Conservation (phyloP, 2,329 filamentous ascomycete species). For the Rhinocladiella similis region DNA sequence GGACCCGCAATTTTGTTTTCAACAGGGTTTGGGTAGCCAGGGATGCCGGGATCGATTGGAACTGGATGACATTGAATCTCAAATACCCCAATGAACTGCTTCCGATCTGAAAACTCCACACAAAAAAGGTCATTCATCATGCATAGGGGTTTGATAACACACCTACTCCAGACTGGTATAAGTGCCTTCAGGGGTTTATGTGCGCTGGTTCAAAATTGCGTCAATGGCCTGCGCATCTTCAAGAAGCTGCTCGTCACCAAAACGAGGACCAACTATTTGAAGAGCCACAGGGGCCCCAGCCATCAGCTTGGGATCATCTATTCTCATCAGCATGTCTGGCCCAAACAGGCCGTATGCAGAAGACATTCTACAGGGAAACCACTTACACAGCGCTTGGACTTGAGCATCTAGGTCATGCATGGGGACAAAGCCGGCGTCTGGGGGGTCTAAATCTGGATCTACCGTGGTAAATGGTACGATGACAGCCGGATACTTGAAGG, state of each 20-base stretch:
- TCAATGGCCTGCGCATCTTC: conserved; percentile 35
- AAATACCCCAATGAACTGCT: conserved; percentile 34
- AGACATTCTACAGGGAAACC: neutral
- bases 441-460: conserved; percentile 33
- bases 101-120: conserved; percentile 29
- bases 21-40: conserved; percentile 34
- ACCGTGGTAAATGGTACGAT: conserved; percentile 36
- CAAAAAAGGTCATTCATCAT: too few species aligned
- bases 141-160: too few species aligned
- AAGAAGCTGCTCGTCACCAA: conserved; percentile 37
- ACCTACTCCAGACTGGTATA: too few species aligned
- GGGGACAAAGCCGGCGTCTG: conserved; percentile 31
- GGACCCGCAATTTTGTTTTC: conserved; percentile 31
- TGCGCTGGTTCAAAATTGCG: conserved; percentile 11
- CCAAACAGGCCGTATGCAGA: neutral
- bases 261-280: conserved; percentile 35
- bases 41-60: conserved; percentile 31
- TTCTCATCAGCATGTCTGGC: neutral
- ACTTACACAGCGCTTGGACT: conserved; percentile 33
- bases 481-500: conserved; percentile 33
- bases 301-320: conserved; percentile 37
- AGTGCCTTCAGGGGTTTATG: neutral
- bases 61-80: conserved; percentile 34
- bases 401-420: conserved; percentile 30
- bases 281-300: conserved; percentile 37